phyloP scores from a whole-genome alignment of 202 grass and related monocot species.

The Setaria italica region DNA sequence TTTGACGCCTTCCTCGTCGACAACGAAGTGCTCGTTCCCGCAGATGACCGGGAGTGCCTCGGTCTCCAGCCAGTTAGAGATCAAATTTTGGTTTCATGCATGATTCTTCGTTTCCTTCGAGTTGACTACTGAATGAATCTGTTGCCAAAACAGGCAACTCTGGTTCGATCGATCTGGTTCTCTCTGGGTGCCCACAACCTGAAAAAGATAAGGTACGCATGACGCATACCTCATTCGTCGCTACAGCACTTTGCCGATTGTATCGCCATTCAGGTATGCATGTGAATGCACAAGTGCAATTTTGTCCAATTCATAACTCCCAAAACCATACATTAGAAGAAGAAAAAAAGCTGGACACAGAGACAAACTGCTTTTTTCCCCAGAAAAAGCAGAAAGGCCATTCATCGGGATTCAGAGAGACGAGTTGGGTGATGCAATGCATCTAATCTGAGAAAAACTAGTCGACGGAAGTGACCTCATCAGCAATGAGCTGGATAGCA shows the following conservation, averaged over 20 bases:
- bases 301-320: neutral
- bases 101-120: neutral
- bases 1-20: neutral
- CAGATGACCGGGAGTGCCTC: neutral
- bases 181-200: neutral
- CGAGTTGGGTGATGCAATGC: neutral
- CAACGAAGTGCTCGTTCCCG: neutral
- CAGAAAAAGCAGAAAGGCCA: neutral
- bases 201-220: neutral
- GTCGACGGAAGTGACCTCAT: neutral
- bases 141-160: neutral
- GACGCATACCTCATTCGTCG: neutral
- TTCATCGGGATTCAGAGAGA: neutral
- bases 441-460: neutral
- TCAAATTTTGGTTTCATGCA: neutral
- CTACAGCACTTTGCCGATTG: neutral
- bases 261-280: neutral
- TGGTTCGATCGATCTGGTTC: neutral
- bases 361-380: neutral
- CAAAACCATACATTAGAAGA: neutral
- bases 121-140: neutral
- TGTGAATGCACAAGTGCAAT: neutral
- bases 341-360: neutral
- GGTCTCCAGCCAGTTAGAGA: slow-evolving; percentile 8
- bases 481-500: neutral